A percentile compares a stretch with the other conserved stretches of the same genome.
These are phyloP conservation scores for Fragosphaeria purpurea DNA, from an alignment of 2,329 filamentous ascomycete genomes.

Conservation along the genomic window DNA sequence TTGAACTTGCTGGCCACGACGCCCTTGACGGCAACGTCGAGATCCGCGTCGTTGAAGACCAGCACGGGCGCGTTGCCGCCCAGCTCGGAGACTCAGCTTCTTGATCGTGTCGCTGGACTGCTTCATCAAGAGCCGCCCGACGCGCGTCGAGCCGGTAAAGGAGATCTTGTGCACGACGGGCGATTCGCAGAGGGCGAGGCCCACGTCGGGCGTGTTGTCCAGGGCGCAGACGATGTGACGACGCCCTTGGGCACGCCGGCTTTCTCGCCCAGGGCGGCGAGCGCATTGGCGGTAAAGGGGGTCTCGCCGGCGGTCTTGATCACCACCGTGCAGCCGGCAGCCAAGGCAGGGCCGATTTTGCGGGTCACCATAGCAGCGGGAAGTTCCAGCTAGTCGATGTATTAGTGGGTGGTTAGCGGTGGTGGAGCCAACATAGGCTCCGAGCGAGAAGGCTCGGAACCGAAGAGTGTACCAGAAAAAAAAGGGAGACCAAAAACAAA, in stretches of 20 bases:
- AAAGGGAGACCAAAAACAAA: no score
- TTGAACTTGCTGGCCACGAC: slow-evolving; percentile 85
- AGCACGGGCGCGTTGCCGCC: slow-evolving; percentile 95
- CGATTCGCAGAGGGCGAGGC: slow-evolving; percentile 63
- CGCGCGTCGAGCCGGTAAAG: slow-evolving; percentile 73
- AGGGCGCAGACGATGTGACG: slow-evolving; percentile 71
- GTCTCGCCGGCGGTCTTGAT: slow-evolving; percentile 86
- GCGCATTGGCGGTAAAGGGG: slow-evolving; percentile 75
- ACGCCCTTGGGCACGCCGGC: slow-evolving; percentile 90
- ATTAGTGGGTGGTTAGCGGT: no score
- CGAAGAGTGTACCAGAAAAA: no score
- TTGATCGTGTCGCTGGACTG: slow-evolving; percentile 77
- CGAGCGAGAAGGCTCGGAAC: no score
- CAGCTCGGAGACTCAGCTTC: slow-evolving; percentile 72
- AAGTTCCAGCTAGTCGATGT: slow-evolving; percentile 53
- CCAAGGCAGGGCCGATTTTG: slow-evolving; percentile 63
- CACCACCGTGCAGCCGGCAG: slow-evolving; percentile 86
- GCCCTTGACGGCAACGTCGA: slow-evolving; percentile 72
- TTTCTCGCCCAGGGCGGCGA: slow-evolving; percentile 81
- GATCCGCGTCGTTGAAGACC: slow-evolving; percentile 87
- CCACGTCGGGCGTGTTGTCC: slow-evolving; percentile 69
- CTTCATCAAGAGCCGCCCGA: slow-evolving; percentile 72
- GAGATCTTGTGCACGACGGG: slow-evolving; percentile 77
- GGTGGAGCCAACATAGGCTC: no score
- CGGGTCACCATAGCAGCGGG: slow-evolving; percentile 62